Evolutionary conservation across 1,284 basidiomycete genomes (phyloP), one percentile per base, ranked within the genome.

Genomic region (Austroboletus novae-zelandiae): DNA sequence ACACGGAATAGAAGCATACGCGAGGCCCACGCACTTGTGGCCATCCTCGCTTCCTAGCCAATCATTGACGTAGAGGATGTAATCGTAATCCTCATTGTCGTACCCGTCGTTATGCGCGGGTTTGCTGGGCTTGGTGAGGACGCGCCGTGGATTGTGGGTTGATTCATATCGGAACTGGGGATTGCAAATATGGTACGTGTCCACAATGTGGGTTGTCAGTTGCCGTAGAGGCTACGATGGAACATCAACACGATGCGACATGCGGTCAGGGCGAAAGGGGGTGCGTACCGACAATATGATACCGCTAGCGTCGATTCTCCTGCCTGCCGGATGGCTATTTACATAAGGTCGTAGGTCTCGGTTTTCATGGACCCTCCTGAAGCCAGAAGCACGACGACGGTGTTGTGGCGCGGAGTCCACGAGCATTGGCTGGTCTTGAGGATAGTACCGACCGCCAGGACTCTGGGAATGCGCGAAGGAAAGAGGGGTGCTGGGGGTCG

Each of bases 11-110:
- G 23, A 56, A 30, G 43, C 37, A 47, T 42, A 51, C 37, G 43
- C 49, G 47, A 43, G 29, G 39, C 39, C 29, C 35, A 80, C 89
- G 66, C 64, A 94, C 91, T 94, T 91, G 76, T 94, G 90, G 46
- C 89, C 87, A 52, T 94, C 89, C 62, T 95, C 94, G 30, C 82
- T 86, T 4, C 94, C 94, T 47, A 98, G 73, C 76, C 91, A 93
- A 66, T 98, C 94, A 65, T 98, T 98, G 63, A 98, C 94, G 68
- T 96, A 98, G 55, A 98, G 80, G 64, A 98, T 97, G 61, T 98
- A 98, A 68, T 98, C 94, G 64, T 93, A 94, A 67, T 98, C 94
- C 62, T 97, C 94, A 60, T 98, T 98, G 71, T 98, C 94, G 59
- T 87, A 94, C 1, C 94, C 94, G 54, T 97, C 93, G 65, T 98